These are phyloP conservation scores for Apophysomyces elegans DNA, from an alignment of 371 early-diverging fungal species.

Conservation along the genomic window DNA sequence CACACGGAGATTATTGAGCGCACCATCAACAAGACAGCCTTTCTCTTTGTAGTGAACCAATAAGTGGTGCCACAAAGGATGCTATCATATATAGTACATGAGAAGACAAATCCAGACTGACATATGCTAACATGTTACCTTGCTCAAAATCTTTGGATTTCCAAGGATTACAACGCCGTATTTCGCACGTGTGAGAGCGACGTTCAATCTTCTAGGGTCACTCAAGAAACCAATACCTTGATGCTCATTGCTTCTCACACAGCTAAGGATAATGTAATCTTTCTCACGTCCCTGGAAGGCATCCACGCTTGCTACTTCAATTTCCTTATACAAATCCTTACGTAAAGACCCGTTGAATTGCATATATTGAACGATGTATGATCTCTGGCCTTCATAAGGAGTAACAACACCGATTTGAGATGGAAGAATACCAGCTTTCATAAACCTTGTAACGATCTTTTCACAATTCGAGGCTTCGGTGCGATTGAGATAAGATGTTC, in stretches of 20 bases:
- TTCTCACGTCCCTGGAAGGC: slow-evolving; percentile 99
- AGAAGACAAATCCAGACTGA: neutral
- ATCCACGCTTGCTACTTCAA: slow-evolving; percentile 99
- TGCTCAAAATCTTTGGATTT: slow-evolving; percentile 94
- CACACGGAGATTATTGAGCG: slow-evolving; percentile 84
- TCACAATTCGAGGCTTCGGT: slow-evolving; percentile 90
- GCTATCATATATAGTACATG: slow-evolving; percentile 36
- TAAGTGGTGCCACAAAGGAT: slow-evolving; percentile 96
- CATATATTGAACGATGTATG: slow-evolving; percentile 94
- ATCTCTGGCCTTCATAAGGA: slow-evolving; percentile 99
- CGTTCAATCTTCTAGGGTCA: slow-evolving; percentile 97
- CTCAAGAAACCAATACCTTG: slow-evolving; percentile 98
- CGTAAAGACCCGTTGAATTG: slow-evolving; percentile 88
- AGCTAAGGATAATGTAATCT: slow-evolving; percentile 98
- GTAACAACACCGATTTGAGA: slow-evolving; percentile 98
- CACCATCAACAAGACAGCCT: slow-evolving; percentile 93
- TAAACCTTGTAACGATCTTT: slow-evolving; percentile 93
- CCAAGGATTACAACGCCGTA: slow-evolving; percentile 96
- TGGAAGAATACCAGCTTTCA: slow-evolving; percentile 88
- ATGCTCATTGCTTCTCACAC: slow-evolving; percentile 97
- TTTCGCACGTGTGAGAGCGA: slow-evolving; percentile 96
- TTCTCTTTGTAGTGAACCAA: slow-evolving; percentile 92
- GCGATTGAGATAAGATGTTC: slow-evolving; percentile 97
- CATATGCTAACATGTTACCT: slow-evolving; percentile 37
- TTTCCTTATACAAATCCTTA: slow-evolving; percentile 93